Evolutionary conservation across 2,329 filamentous ascomycete species (phyloP).

Genomic region (Cytospora paraplurivora): DNA sequence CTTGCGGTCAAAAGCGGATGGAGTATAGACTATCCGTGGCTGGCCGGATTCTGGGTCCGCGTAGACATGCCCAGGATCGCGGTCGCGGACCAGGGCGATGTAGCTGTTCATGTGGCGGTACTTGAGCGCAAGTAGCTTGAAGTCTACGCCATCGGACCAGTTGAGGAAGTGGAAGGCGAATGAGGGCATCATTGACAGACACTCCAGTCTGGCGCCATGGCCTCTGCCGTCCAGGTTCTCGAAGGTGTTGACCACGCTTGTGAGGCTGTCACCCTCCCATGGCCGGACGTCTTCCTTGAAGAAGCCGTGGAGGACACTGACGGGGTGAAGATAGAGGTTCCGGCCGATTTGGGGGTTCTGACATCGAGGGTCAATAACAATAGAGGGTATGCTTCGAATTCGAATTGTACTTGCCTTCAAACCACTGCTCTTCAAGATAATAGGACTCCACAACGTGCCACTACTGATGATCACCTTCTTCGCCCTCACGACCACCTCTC

Average conservation of each 20-base stretch:
- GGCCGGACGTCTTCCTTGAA: conserved; percentile 67
- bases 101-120: conserved; percentile 68
- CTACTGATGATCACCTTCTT: conserved; percentile 74
- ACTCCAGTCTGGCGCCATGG: conserved; percentile 79
- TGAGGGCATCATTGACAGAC: conserved; percentile 68
- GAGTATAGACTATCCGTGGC: conserved; percentile 66
- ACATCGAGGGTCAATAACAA: not conserved
- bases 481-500: conserved; percentile 69
- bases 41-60: conserved; percentile 66
- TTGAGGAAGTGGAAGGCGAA: conserved; percentile 61
- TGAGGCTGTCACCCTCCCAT: conserved; percentile 74
- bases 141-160: conserved; percentile 67
- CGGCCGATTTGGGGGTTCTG: conserved; percentile 78
- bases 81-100: conserved; percentile 72
- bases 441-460: conserved; percentile 72
- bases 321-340: conserved; percentile 82
- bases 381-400: accelerated
- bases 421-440: conserved; percentile 73
- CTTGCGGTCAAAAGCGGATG: conserved; percentile 69
- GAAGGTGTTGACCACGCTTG: conserved; percentile 72
- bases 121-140: conserved; percentile 67
- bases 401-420: conserved; percentile 53
- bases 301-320: conserved; percentile 58
- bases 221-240: conserved; percentile 77
- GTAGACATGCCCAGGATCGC: conserved; percentile 71